Evolutionary conservation across 768 basidiomycete genomes (phyloP).

Genomic region (Termitomyces eurrhizus): DNA sequence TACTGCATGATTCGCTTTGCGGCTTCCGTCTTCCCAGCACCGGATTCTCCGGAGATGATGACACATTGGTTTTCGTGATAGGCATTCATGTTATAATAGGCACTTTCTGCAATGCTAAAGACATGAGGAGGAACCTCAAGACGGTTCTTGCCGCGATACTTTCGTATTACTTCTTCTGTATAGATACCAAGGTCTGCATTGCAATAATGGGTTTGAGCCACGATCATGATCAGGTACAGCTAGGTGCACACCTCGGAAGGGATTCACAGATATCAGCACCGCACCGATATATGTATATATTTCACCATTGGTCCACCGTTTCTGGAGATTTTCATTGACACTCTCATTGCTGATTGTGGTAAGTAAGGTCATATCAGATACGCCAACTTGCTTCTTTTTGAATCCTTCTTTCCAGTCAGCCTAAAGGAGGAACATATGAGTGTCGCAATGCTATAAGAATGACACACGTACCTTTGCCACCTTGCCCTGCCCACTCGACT

Average conservation of each 20-base stretch:
- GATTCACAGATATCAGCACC: constrained; percentile 98
- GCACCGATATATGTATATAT: constrained; percentile 99
- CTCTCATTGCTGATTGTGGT: constrained; percentile 96
- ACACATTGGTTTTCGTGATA: constrained; percentile 99
- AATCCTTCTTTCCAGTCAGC: constrained; percentile 99
- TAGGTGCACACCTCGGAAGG: constrained; percentile 72
- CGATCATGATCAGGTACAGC: not conserved
- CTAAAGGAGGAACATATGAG: constrained; percentile 36
- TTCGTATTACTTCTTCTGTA: constrained; percentile 79
- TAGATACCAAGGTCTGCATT: constrained; percentile 92
- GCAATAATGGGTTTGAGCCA: constrained; percentile 5
- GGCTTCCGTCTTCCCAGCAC: constrained; percentile 98
- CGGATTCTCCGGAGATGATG: constrained; percentile 98
- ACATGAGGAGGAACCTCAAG: constrained; percentile 98
- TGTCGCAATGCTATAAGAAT: constrained; percentile 3
- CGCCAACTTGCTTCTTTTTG: constrained; percentile 99
- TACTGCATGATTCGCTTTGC: constrained; percentile 99
- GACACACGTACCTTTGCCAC: constrained; percentile 65
- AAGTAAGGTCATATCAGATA: constrained; percentile 97
- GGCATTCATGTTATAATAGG: constrained; percentile 99
- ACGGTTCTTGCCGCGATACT: constrained; percentile 94
- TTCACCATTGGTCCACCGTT: constrained; percentile 91
- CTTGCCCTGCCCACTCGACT: constrained; percentile 51
- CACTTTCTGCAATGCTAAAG: constrained; percentile 93
- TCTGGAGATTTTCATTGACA: constrained; percentile 97